phyloP scores from a whole-genome alignment of 441 rosid genomes.

The Breynia disticha region DNA sequence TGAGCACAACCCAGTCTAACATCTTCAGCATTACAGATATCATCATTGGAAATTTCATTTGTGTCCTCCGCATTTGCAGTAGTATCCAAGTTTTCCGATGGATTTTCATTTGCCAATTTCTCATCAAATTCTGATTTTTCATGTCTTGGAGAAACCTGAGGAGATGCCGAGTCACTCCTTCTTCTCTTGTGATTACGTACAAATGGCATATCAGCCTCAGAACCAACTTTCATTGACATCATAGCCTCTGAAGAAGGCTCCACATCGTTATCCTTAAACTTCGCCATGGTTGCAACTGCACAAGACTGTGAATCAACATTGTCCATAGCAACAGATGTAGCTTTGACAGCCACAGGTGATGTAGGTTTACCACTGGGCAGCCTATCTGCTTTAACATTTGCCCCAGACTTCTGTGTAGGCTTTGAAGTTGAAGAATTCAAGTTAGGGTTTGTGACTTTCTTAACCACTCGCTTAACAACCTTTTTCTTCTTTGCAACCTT shows the following conservation, averaged over 20 bases:
- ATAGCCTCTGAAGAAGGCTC: slow-evolving; percentile 13
- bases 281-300: slow-evolving; percentile 15
- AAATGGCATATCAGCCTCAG: slow-evolving; percentile 14
- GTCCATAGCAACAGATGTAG: slow-evolving; percentile 11
- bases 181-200: slow-evolving; percentile 22
- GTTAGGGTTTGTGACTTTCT: slow-evolving; percentile 24
- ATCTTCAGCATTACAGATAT: slow-evolving; percentile 20
- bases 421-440: slow-evolving; percentile 19
- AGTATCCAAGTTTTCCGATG: slow-evolving; percentile 11
- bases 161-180: slow-evolving; percentile 22
- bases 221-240: slow-evolving; percentile 16
- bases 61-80: slow-evolving; percentile 19
- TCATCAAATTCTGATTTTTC: slow-evolving; percentile 25
- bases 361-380: slow-evolving; percentile 13
- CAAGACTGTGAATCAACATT: neutral
- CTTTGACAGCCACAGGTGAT: slow-evolving; percentile 22
- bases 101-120: slow-evolving; percentile 17
- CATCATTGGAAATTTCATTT: slow-evolving; percentile 17
- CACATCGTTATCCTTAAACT: slow-evolving; percentile 15
- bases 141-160: slow-evolving; percentile 21
- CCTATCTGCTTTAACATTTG: slow-evolving; percentile 16
- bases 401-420: slow-evolving; percentile 16
- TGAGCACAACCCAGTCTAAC: slow-evolving; percentile 16
- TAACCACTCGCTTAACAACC: slow-evolving; percentile 35
- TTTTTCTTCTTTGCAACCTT: slow-evolving; percentile 54